These are phyloP conservation scores for Entoloma clypeatum DNA, from an alignment of 1,284 basidiomycete species.

Conservation along the genomic window DNA sequence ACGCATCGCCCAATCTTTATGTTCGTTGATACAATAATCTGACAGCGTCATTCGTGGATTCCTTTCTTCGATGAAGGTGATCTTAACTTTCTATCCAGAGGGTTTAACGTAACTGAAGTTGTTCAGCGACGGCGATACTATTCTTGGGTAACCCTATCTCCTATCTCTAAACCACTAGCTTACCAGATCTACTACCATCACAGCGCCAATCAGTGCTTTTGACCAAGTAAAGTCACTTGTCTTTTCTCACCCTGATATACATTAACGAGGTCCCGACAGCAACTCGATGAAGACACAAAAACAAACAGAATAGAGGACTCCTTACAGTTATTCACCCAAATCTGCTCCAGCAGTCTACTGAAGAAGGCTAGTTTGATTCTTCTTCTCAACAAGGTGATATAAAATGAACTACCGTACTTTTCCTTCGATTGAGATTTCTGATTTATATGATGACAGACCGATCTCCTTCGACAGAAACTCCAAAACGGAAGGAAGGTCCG, in stretches of 20 bases:
- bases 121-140: slow-evolving; percentile 18
- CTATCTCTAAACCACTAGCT: background rate
- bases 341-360: slow-evolving; percentile 17
- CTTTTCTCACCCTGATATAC: background rate
- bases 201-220: slow-evolving; percentile 18
- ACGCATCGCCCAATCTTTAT: background rate
- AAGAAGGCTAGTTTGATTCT: slow-evolving; percentile 17
- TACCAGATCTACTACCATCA: background rate
- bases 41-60: slow-evolving; percentile 64
- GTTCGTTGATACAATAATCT: background rate
- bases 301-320: slow-evolving; percentile 20
- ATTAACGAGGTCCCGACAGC: slow-evolving; percentile 8
- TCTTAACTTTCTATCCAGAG: background rate
- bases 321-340: slow-evolving; percentile 15
- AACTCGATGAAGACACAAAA: slow-evolving; percentile 17
- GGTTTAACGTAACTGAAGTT: background rate
- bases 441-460: slow-evolving; percentile 10
- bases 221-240: slow-evolving; percentile 13
- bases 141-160: slow-evolving; percentile 14
- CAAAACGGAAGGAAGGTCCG: slow-evolving; percentile 16
- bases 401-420: background rate
- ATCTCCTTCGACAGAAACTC: slow-evolving; percentile 18
- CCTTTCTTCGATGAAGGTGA: slow-evolving; percentile 69
- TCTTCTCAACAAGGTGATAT: slow-evolving; percentile 20
- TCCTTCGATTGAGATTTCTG: background rate